Percentiles rank a stretch among this genome's conserved stretches.
These are phyloP conservation scores for button mushroom (Agaricus bisporus) DNA, from an alignment of 768 basidiomycete species.

Conservation along the genomic window DNA sequence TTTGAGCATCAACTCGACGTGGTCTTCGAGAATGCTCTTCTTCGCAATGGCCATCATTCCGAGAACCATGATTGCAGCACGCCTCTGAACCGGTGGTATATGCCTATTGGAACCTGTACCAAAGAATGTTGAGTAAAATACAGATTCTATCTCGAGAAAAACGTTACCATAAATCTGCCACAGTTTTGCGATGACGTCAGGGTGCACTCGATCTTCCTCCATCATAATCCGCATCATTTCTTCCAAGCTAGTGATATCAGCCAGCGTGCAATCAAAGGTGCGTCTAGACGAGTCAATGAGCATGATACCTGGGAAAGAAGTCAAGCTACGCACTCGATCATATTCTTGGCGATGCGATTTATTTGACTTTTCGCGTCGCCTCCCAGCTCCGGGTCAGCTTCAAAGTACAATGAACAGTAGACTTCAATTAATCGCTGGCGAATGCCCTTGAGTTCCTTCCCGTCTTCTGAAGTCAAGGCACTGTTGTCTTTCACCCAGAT, in stretches of 20 bases:
- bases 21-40: conserved; percentile 66
- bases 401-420: conserved; percentile 82
- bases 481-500: conserved; percentile 96
- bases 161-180: conserved; percentile 93
- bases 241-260: conserved; percentile 92
- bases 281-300: conserved; percentile 40
- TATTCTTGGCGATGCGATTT: conserved; percentile 90
- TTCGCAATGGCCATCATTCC: conserved; percentile 93
- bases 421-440: conserved; percentile 83
- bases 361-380: conserved; percentile 80
- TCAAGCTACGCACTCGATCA: conserved; percentile 75
- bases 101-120: conserved; percentile 61
- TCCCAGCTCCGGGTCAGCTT: conserved; percentile 57
- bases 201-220: conserved; percentile 78
- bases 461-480: conserved; percentile 57
- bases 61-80: conserved; percentile 93
- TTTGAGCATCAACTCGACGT: conserved; percentile 78
- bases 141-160: neutral
- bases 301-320: neutral
- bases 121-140: neutral
- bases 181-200: conserved; percentile 82
- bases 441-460: conserved; percentile 78
- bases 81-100: conserved; percentile 79
- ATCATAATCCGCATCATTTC: conserved; percentile 97
- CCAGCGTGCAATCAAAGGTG: conserved; percentile 88